Conservation (phyloP, 139 green algal genomes). For the Coelastrella sp. region DNA sequence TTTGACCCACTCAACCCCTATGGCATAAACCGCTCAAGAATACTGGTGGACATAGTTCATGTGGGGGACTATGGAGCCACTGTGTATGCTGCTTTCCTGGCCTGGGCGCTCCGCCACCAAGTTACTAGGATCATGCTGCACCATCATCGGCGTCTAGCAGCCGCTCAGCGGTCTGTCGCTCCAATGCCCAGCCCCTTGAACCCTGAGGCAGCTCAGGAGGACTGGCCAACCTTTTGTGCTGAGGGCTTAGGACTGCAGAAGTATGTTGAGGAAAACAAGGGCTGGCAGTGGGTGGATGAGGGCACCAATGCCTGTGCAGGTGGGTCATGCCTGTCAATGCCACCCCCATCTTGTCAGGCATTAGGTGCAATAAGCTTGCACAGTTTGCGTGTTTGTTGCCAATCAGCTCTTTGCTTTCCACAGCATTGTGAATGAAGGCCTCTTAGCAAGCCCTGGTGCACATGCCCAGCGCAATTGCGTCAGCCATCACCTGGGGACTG, state of each 20-base stretch:
- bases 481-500: no score
- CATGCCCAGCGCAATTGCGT: no score
- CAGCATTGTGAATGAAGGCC: no score
- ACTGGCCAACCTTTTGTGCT: constrained; percentile 49
- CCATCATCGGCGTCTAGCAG: neutral
- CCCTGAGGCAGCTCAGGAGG: constrained; percentile 33
- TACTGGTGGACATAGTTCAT: constrained; percentile 47
- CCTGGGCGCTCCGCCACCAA: constrained; percentile 36
- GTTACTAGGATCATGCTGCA: constrained; percentile 20
- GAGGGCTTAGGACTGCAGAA: constrained; percentile 37
- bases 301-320: constrained; percentile 42
- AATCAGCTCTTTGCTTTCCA: no score
- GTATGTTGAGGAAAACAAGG: neutral
- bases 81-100: constrained; percentile 42
- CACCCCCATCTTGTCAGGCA: no score
- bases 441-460: no score
- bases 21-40: constrained; percentile 10
- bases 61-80: constrained; percentile 33
- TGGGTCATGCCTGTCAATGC: neutral
- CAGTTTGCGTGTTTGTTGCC: no score
- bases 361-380: no score
- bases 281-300: constrained; percentile 47
- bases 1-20: constrained; percentile 42
- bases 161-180: neutral
- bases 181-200: constrained; percentile 37